phyloP scores from a whole-genome alignment of 805 yeast species.

The Candida gorgasii region DNA sequence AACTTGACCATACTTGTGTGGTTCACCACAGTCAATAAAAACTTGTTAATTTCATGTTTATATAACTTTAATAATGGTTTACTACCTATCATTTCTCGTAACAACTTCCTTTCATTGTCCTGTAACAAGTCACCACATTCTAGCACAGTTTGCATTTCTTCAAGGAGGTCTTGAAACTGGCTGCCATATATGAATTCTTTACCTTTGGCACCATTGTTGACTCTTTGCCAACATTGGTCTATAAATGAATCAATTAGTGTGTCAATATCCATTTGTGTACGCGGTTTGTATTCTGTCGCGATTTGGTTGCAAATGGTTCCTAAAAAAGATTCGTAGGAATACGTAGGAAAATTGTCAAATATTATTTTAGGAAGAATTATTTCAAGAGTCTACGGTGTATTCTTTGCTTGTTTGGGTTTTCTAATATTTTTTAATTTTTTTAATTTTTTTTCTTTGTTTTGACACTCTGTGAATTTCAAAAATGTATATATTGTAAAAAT shows the following conservation, averaged over 20 bases:
- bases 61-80: conserved; percentile 23
- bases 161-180: conserved; percentile 22
- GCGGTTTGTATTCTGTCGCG: conserved; percentile 5
- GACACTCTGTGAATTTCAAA: no score
- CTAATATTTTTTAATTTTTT: no score
- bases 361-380: no score
- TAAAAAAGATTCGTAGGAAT: no score
- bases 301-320: background rate
- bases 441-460: no score
- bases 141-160: conserved; percentile 23
- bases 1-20: conserved; percentile 21
- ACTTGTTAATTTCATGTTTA: conserved; percentile 23
- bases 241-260: conserved; percentile 21
- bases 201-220: conserved; percentile 8
- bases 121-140: conserved; percentile 20
- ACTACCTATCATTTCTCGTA: conserved; percentile 19
- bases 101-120: conserved; percentile 16
- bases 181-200: conserved; percentile 24
- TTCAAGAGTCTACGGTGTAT: no score
- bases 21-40: conserved; percentile 26
- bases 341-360: no score
- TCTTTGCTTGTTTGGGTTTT: no score
- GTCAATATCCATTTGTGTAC: conserved; percentile 8
- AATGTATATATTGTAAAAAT: no score
- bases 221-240: conserved; percentile 22